phyloP scores from a whole-genome alignment of 2,329 filamentous ascomycete species.

The Phialophora verrucosa region DNA sequence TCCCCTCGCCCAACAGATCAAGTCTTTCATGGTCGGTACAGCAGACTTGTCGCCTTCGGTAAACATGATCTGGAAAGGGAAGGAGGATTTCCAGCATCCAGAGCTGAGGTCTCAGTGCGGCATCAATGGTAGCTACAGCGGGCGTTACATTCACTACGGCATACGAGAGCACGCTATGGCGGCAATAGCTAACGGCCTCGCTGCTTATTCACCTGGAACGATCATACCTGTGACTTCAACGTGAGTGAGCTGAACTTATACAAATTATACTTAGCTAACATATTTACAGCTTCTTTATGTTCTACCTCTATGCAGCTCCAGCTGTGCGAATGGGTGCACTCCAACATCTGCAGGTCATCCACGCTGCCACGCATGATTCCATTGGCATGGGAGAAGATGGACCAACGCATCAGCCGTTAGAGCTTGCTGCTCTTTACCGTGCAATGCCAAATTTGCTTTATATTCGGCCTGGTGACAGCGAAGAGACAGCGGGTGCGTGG shows the following conservation, averaged over 20 bases:
- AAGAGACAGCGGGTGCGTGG: too few species aligned
- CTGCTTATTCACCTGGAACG: slow-evolving; percentile 61
- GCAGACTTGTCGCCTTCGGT: background rate
- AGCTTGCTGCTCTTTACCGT: too few species aligned
- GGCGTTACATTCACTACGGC: slow-evolving; percentile 63
- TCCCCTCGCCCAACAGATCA: slow-evolving; percentile 1
- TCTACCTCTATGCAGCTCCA: slow-evolving; percentile 49
- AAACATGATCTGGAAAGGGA: background rate
- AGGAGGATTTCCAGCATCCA: slow-evolving; percentile 16
- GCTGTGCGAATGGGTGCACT: too few species aligned
- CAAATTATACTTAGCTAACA: too few species aligned
- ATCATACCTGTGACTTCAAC: slow-evolving; percentile 51
- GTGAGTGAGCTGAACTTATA: too few species aligned
- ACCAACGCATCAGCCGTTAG: too few species aligned
- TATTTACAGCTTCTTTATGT: slow-evolving; percentile 63
- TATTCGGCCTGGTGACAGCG: too few species aligned
- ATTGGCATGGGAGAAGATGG: too few species aligned
- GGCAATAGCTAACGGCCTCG: slow-evolving; percentile 80
- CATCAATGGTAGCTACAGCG: slow-evolving; percentile 42
- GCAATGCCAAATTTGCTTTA: too few species aligned
- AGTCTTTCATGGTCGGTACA: background rate
- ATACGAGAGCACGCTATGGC: slow-evolving; percentile 69
- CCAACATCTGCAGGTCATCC: too few species aligned
- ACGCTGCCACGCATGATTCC: too few species aligned
- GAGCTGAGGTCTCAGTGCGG: slow-evolving; percentile 18